These are phyloP conservation scores for Candida khao-thaluensis DNA, from an alignment of 805 yeast genomes.

Conservation along the genomic window DNA sequence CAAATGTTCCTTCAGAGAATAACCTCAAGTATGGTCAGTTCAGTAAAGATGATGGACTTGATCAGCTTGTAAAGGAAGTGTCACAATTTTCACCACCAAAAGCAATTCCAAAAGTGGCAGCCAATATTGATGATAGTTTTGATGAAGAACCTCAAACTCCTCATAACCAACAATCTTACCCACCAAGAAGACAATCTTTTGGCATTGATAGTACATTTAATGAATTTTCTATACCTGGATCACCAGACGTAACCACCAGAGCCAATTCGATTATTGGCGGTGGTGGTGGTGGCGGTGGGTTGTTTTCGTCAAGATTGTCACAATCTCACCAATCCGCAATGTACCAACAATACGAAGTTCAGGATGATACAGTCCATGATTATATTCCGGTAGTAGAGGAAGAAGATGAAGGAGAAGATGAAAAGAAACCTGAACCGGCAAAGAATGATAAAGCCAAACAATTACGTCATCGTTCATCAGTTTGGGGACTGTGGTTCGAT, in stretches of 20 bases:
- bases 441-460: slow-evolving; percentile 2
- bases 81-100: slow-evolving; percentile 1
- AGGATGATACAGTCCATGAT: slow-evolving; percentile 44
- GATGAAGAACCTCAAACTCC: slow-evolving; percentile 21
- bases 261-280: slow-evolving; percentile 41
- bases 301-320: slow-evolving; percentile 40
- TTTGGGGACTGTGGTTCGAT: slow-evolving; percentile 17
- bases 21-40: not conserved
- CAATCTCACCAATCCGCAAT: slow-evolving; percentile 45
- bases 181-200: slow-evolving; percentile 14
- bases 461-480: slow-evolving; percentile 4
- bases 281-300: slow-evolving; percentile 31
- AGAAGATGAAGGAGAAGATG: slow-evolving; percentile 43
- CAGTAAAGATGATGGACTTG: not conserved
- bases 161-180: not conserved
- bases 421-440: slow-evolving; percentile 18
- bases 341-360: slow-evolving; percentile 45
- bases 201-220: slow-evolving; percentile 27
- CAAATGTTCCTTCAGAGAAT: too few relatives aligned
- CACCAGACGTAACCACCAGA: slow-evolving; percentile 44
- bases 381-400: slow-evolving; percentile 43
- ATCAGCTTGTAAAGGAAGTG: slow-evolving; percentile 1
- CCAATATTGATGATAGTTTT: slow-evolving; percentile 35
- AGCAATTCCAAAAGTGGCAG: not conserved
- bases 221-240: slow-evolving; percentile 46